Evolutionary conservation across 2,329 filamentous ascomycete species (phyloP), one percentile per base, ranked within the genome.

Genomic region (Cytospora piceicola): DNA sequence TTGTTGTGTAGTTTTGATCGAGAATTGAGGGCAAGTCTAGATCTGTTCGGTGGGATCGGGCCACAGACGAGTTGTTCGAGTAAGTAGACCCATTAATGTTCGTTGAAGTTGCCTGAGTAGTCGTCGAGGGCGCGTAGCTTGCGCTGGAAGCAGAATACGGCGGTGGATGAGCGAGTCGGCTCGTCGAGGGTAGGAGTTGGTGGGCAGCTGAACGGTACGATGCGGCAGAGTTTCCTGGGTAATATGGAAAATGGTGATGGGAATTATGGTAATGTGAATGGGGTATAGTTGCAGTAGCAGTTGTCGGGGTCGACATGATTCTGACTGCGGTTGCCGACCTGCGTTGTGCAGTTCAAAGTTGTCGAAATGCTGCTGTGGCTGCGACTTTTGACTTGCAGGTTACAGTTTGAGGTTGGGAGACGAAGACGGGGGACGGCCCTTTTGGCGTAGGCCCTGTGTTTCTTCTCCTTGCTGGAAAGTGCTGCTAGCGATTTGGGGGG

Each of bases 271-370:
- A 84, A 68, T 85, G 84, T 78, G 88, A 86, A 77, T 89, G 88
- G 73, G 85, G 86, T 75, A 92, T 83, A 71, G 88, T 90, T 74
- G 88, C 88, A 77, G 89, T 90, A 73, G 89, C 89, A 74, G 89
- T 90, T 69, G 90, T 92, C 71, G 91, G 91, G 72, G 91, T 93
- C 83, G 91, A 94, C 91, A 94, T 94, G 77, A 69, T 77, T 74
- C 70, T 71, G 62, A 59, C 67, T 65, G 58, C 58, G 29, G 62
- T 62, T 58, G 51, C 39, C 53, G 53, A 34, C 51, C 63, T 61
- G 63, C 36, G 15, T 34, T 24, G 12, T 57, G 36, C 58, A 24
- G 66, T 67, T 64, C n/a, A 42, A 42, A 20, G 7, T 49, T 49
- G 46, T 49, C 46, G 46, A 11, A 49, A 49, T 49, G 46, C 56